Evolutionary conservation across 805 yeast genomes (phyloP).

Genomic region (Candida ulmi): DNA sequence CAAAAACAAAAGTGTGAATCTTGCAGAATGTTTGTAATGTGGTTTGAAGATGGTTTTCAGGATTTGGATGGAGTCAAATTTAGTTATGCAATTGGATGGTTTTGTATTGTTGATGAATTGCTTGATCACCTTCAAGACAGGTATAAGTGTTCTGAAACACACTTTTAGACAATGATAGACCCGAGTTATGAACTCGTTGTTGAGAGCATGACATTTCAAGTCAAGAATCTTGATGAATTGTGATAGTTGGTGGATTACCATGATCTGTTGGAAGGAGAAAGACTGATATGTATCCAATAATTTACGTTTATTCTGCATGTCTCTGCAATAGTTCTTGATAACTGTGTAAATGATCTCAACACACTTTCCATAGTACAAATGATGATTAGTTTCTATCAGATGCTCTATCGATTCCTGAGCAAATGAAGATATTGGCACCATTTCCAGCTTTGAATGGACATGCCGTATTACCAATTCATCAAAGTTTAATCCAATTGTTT

Average conservation of each 20-base stretch:
- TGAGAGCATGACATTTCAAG: background rate
- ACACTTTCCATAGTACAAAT: slow-evolving; percentile 1
- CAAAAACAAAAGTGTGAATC: background rate
- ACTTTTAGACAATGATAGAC: slow-evolving; percentile 6
- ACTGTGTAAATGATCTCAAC: slow-evolving; percentile 2
- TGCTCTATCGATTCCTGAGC: background rate
- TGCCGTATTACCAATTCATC: background rate
- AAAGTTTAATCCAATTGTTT: too few relatives aligned
- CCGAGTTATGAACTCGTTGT: slow-evolving; percentile 3
- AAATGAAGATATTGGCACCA: background rate
- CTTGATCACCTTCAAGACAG: slow-evolving; percentile 9
- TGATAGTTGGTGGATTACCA: slow-evolving; percentile 7
- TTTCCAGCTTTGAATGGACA: background rate
- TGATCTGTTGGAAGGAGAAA: slow-evolving; percentile 5
- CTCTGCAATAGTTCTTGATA: slow-evolving; percentile 4
- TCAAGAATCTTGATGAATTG: slow-evolving; percentile 4
- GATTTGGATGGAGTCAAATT: slow-evolving; percentile 1
- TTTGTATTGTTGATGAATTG: slow-evolving; percentile 1
- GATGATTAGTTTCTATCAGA: background rate
- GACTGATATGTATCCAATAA: slow-evolving; percentile 9
- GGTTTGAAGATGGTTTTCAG: slow-evolving; percentile 6
- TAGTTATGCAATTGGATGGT: background rate
- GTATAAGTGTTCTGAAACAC: slow-evolving; percentile 12
- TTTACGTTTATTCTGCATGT: slow-evolving; percentile 1
- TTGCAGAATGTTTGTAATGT: background rate